Percentiles rank a stretch among this genome's conserved stretches.
phyloP scores from a whole-genome alignment of 257 asterid genomes.

The Paraleonurus japonicus region DNA sequence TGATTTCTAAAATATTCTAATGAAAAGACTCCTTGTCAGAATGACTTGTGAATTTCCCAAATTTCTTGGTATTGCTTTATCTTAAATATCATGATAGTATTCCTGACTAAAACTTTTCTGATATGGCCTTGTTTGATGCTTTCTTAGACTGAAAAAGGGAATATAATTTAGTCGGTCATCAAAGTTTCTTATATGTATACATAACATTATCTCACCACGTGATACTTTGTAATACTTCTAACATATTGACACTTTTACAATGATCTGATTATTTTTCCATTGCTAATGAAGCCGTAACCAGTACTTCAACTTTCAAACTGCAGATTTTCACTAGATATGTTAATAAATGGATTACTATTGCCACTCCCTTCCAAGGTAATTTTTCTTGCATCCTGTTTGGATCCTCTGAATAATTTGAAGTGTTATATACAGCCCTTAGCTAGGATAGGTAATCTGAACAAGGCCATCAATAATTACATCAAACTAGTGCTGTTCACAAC shows the following conservation, averaged over 20 bases:
- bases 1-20: background rate
- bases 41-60: background rate
- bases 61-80: background rate
- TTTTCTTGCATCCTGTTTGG: background rate
- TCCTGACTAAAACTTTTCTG: background rate
- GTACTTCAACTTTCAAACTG: slow-evolving; percentile 26
- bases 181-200: background rate
- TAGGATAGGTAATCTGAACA: background rate
- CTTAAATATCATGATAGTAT: background rate
- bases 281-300: slow-evolving; percentile 24
- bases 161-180: background rate
- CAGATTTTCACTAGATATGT: slow-evolving; percentile 76
- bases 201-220: slow-evolving; percentile 1
- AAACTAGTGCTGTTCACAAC: background rate
- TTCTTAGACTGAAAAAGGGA: background rate
- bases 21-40: background rate
- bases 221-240: background rate
- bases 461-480: background rate
- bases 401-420: slow-evolving; percentile 1
- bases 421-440: background rate
- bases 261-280: background rate
- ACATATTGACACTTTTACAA: background rate
- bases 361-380: slow-evolving; percentile 86
- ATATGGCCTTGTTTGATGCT: background rate
- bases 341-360: slow-evolving; percentile 80